phyloP scores from a whole-genome alignment of 2,329 filamentous ascomycete genomes.

The Oidium heveae region DNA sequence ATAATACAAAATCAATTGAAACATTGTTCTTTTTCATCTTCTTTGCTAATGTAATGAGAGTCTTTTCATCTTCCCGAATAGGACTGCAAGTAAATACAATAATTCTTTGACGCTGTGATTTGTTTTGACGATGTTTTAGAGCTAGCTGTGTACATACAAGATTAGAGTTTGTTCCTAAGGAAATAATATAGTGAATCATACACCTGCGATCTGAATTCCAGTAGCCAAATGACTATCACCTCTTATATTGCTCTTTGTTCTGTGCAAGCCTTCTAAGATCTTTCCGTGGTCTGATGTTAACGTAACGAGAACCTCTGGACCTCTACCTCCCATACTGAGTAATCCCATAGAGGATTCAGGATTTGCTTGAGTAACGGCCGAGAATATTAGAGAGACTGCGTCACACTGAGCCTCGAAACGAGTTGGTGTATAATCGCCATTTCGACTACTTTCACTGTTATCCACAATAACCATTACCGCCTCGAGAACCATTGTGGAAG shows the following conservation, averaged over 20 bases:
- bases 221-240: conserved; percentile 74
- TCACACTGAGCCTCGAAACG: conserved; percentile 93
- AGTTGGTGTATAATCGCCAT: conserved; percentile 78
- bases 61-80: conserved; percentile 70
- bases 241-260: conserved; percentile 73
- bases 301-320: conserved; percentile 91
- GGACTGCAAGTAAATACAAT: conserved; percentile 92
- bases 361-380: conserved; percentile 82
- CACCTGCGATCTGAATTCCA: conserved; percentile 81
- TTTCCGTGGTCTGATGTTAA: conserved; percentile 91
- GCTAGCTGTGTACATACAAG: conserved; percentile 37
- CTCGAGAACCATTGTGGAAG: conserved; percentile 77
- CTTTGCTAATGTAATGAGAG: conserved; percentile 69
- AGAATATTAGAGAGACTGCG: conserved; percentile 84
- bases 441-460: conserved; percentile 96
- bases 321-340: conserved; percentile 96
- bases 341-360: conserved; percentile 91
- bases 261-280: conserved; percentile 75
- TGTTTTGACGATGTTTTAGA: conserved; percentile 93
- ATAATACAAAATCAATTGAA: conserved; percentile 80
- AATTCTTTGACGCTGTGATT: conserved; percentile 86
- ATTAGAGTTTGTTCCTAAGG: no score
- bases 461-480: conserved; percentile 99
- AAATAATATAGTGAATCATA: conserved; percentile 22
- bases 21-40: conserved; percentile 98